These are phyloP conservation scores for Anthoceros angustus DNA, from an alignment of 225 moss, liverwort and hornwort species.

Conservation along the genomic window DNA sequence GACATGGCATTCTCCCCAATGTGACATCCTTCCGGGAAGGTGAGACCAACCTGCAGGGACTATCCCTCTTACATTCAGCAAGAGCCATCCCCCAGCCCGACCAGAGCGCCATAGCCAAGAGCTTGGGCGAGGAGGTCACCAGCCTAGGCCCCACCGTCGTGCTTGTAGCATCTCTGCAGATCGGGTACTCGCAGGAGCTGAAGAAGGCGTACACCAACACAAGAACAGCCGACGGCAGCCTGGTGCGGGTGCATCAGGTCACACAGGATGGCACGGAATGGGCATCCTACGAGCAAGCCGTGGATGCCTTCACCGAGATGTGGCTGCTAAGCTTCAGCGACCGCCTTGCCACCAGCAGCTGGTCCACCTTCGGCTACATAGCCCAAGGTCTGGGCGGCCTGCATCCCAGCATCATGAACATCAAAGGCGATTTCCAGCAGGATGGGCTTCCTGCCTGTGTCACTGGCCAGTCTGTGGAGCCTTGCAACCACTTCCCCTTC, in stretches of 20 bases:
- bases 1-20: constrained; percentile 36
- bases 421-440: constrained; percentile 26
- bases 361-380: constrained; percentile 80
- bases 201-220: constrained; percentile 29
- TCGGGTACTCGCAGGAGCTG: constrained; percentile 42
- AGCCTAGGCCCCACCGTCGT: constrained; percentile 16
- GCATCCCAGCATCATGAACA: constrained; percentile 47
- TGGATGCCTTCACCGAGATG: constrained; percentile 67
- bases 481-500: constrained; percentile 61
- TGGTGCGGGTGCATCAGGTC: constrained; percentile 68
- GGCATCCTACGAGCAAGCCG: constrained; percentile 52
- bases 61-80: background rate
- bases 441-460: constrained; percentile 19
- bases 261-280: constrained; percentile 52
- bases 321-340: constrained; percentile 77
- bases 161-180: constrained; percentile 62
- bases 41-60: background rate
- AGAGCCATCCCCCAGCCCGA: constrained; percentile 4
- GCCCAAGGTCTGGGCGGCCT: constrained; percentile 63
- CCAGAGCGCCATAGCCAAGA: background rate
- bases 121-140: background rate
- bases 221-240: constrained; percentile 23
- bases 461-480: constrained; percentile 48
- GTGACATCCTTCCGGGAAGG: background rate
- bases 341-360: constrained; percentile 49